Conservation (phyloP, 768 basidiomycete species). For the Rhodosporidiobolus odoratus region DNA sequence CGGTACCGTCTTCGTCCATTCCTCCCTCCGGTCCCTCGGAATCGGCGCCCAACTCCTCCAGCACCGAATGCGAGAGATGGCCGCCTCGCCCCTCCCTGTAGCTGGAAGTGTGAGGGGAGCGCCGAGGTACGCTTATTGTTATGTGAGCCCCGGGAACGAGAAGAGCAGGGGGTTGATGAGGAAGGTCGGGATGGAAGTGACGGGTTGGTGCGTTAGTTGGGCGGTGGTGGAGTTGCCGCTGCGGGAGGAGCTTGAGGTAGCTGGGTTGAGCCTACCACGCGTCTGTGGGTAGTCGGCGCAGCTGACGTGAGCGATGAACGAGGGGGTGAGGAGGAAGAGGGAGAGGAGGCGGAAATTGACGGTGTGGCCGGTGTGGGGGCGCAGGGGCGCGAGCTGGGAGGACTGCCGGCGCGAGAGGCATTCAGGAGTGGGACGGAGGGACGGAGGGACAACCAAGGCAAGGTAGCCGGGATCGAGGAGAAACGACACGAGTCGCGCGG, state of each 20-base stretch:
- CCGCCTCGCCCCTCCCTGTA: background rate
- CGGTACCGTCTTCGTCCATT: conserved; percentile 19
- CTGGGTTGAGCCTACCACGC: background rate
- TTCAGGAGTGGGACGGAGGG: too few species aligned
- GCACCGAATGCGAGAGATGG: background rate
- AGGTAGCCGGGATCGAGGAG: too few species aligned
- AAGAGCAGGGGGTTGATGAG: conserved; percentile 85
- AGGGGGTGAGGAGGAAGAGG: too few species aligned
- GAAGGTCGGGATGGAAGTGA: conserved; percentile 82
- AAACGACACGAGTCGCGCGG: too few species aligned
- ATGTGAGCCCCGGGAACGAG: conserved; percentile 53
- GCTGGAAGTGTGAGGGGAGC: background rate
- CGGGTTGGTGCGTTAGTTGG: conserved; percentile 62
- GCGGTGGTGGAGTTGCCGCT: conserved; percentile 7
- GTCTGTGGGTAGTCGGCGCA: too few species aligned
- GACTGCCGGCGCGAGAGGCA: too few species aligned
- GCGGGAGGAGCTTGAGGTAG: background rate
- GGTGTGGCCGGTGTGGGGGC: too few species aligned
- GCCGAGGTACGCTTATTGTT: conserved; percentile 10
- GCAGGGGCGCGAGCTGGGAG: too few species aligned
- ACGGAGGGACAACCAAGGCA: too few species aligned
- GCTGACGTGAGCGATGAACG: too few species aligned
- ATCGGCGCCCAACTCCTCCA: conserved; percentile 2
- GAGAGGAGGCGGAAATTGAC: too few species aligned
- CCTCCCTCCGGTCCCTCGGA: background rate